Percentiles rank a stretch among this genome's conserved stretches.
Conservation (phyloP, 192 early-diverging fungal species). For the Thamnidium elegans region DNA sequence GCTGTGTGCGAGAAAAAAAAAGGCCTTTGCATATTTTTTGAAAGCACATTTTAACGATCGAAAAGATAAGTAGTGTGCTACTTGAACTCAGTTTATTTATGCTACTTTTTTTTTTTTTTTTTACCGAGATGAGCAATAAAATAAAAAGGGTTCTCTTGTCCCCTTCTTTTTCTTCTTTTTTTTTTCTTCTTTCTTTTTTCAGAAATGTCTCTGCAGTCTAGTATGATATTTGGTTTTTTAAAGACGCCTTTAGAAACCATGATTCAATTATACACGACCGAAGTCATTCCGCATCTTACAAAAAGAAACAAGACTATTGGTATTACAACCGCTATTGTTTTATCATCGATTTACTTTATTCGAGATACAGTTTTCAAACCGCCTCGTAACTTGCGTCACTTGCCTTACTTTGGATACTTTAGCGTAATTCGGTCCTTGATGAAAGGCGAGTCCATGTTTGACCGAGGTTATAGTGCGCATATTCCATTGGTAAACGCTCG, state of each 20-base stretch:
- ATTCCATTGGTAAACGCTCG: not conserved
- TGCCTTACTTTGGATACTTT: not conserved
- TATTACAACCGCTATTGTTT: not conserved
- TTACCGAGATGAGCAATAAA: too few relatives aligned
- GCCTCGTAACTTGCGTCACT: not conserved
- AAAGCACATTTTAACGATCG: too few relatives aligned
- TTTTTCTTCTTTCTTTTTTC: too few relatives aligned
- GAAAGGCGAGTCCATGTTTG: not conserved
- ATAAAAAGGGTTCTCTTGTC: too few relatives aligned
- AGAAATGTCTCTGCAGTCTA: not conserved
- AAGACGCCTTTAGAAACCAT: not conserved
- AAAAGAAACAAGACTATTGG: not conserved
- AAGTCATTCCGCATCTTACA: not conserved
- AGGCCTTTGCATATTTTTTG: too few relatives aligned
- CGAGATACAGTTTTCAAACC: not conserved
- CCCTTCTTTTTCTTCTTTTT: too few relatives aligned
- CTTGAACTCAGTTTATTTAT: too few relatives aligned
- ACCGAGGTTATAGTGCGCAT: not conserved
- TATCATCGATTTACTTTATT: not conserved
- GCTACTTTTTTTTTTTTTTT: too few relatives aligned
- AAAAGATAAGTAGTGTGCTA: too few relatives aligned
- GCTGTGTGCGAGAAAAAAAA: too few relatives aligned
- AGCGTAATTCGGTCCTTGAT: not conserved
- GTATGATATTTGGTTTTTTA: not conserved
- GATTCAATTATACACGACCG: not conserved